Conservation (phyloP, 371 early-diverging fungal genomes). For the Rhizopus delemar region DNA sequence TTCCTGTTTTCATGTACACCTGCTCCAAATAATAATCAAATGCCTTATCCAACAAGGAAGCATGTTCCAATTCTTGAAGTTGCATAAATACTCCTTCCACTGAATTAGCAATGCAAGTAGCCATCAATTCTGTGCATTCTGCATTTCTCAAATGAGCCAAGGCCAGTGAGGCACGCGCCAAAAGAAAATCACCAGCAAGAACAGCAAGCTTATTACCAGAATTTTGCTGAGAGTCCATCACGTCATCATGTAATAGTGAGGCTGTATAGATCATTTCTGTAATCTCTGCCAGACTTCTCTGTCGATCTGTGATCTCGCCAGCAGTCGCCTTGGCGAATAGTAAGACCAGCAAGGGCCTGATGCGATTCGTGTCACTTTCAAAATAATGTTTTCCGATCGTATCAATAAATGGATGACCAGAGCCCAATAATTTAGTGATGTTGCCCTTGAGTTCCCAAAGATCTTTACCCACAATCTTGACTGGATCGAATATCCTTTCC, state of each 20-base stretch:
- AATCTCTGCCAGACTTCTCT: conserved; percentile 92
- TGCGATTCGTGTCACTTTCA: conserved; percentile 83
- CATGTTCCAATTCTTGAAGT: conserved; percentile 66
- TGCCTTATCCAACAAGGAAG: conserved; percentile 24
- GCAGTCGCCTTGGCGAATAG: conserved; percentile 90
- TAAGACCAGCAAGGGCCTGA: conserved; percentile 90
- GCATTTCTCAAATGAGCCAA: conserved; percentile 84
- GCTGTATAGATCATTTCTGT: conserved; percentile 98
- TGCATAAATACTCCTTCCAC: conserved; percentile 98
- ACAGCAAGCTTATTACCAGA: conserved; percentile 98
- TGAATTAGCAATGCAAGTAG: conserved; percentile 89
- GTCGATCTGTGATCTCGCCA: conserved; percentile 80
- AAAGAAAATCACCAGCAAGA: conserved; percentile 91
- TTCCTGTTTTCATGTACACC: conserved; percentile 94
- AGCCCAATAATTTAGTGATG: conserved; percentile 77
- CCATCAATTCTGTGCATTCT: conserved; percentile 90
- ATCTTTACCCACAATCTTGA: conserved; percentile 75
- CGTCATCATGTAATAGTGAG: conserved; percentile 93
- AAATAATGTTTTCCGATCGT: conserved; percentile 91
- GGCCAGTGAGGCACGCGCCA: conserved; percentile 90
- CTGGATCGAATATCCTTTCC: conserved; percentile 54
- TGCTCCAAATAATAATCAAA: conserved; percentile 89
- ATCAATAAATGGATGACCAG: conserved; percentile 85
- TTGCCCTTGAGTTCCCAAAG: conserved; percentile 83
- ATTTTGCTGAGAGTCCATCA: conserved; percentile 85